Evolutionary conservation across 257 asterid genomes (phyloP).

Genomic region (Solanum etuberosum): DNA sequence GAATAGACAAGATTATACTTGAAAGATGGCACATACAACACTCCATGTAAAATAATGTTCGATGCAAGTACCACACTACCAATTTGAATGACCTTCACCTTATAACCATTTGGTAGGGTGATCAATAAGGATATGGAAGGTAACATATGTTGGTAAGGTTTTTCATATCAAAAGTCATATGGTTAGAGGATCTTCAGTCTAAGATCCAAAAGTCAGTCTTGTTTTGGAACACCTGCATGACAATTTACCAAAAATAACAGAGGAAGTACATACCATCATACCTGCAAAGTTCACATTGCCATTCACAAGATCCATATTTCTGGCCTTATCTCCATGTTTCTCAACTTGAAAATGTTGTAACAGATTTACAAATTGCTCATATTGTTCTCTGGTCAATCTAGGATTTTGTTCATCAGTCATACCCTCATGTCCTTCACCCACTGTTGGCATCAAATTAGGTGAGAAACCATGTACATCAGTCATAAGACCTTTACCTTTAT

Average conservation of each 20-base stretch:
- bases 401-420: too few species aligned
- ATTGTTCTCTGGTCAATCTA: too few species aligned
- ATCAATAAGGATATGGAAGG: neutral
- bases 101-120: neutral
- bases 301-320: neutral
- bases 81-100: neutral
- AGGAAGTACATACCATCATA: neutral
- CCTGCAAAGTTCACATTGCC: neutral
- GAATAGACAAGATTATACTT: neutral
- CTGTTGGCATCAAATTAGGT: neutral
- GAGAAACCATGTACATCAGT: neutral
- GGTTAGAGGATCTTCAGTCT: neutral
- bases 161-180: neutral
- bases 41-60: too few species aligned
- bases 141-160: neutral
- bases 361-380: too few species aligned
- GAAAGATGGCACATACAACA: too few species aligned
- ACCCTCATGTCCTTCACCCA: neutral
- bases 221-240: neutral
- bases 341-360: neutral
- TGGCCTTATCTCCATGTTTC: too few species aligned
- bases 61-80: neutral
- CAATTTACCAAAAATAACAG: neutral
- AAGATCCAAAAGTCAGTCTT: neutral
- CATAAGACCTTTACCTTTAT: too few species aligned